A percentile compares a stretch with the other conserved stretches of the same genome.
These are phyloP conservation scores for Cyberlindnera veronae DNA, from an alignment of 805 yeast species.

Conservation along the genomic window DNA sequence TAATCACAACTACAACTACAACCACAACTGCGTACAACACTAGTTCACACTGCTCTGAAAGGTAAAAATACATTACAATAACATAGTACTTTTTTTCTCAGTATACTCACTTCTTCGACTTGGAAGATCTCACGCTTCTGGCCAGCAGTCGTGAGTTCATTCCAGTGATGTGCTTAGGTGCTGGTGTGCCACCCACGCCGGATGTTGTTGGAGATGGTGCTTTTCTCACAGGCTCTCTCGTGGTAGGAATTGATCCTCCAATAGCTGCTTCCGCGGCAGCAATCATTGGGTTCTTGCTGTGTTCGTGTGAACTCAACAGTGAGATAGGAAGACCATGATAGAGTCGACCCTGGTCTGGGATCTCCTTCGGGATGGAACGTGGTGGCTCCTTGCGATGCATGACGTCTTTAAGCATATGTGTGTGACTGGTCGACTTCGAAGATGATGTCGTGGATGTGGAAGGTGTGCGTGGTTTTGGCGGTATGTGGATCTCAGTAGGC, in stretches of 20 bases:
- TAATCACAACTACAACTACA: not conserved
- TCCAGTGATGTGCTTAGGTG: slow-evolving; percentile 41
- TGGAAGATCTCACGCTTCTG: slow-evolving; percentile 36
- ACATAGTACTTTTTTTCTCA: slow-evolving; percentile 28
- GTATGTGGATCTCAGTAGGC: slow-evolving; percentile 2
- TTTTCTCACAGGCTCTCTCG: not conserved
- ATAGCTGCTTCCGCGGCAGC: slow-evolving; percentile 28
- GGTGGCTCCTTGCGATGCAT: slow-evolving; percentile 26
- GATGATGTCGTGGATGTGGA: slow-evolving; percentile 3
- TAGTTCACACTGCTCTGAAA: too few relatives aligned
- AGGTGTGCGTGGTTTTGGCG: not conserved
- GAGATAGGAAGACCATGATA: slow-evolving; percentile 33
- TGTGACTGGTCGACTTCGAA: slow-evolving; percentile 5
- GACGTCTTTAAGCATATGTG: slow-evolving; percentile 33
- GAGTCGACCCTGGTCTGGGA: slow-evolving; percentile 30
- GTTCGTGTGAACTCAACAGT: slow-evolving; percentile 1
- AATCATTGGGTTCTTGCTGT: slow-evolving; percentile 15
- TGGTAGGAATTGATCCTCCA: slow-evolving; percentile 6
- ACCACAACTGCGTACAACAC: too few relatives aligned
- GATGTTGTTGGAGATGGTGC: slow-evolving; percentile 2
- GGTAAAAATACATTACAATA: not conserved
- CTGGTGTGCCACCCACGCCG: slow-evolving; percentile 1
- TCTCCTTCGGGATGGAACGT: slow-evolving; percentile 20
- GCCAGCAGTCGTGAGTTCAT: slow-evolving; percentile 62
- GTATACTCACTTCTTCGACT: slow-evolving; percentile 12